Base-by-base conservation (phyloP, 768 basidiomycete genomes). In the Chalciporus sphaerocephalus region DNA sequence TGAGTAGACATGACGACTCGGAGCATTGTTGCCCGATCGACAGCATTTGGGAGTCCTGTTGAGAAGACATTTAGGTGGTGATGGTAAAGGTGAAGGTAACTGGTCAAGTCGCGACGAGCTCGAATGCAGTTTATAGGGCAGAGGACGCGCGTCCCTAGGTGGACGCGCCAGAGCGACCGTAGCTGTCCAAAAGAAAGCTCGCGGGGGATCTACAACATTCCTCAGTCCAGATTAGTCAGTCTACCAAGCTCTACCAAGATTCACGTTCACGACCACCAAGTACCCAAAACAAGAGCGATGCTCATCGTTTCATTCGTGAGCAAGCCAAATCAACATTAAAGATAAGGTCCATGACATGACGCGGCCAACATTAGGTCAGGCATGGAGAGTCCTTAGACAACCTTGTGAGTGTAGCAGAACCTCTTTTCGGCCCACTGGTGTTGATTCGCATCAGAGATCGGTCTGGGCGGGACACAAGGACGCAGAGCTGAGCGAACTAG, bases 361-460 rank as follows among this genome's bases (percentile, higher is more conserved):
- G 5, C 11, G 17, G 13, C 12, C 18, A 37, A 2, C 23, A 16
- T 18, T 39, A 89, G 85, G 71, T 88, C 53, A 72, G 87, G 42
- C 87, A 91, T 59, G 87, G 80, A 22, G 85, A 91, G 56, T 87
- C 87, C 7, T 79, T 75, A 25, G 87, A 90, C 53, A 91, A 91
- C 54, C 51, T 83, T 58, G 87, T 85, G 39, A 38, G 79, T 58
- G 13, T 28, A 28, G 27, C 27, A 28, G 20, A 27, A 20, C 27
- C 13, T 0, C 5, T 7, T 4, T n/a, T 3, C 4, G 24, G 8
- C 12, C 17, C 16, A 11, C 25, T 9, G 1, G 17, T 7, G n/a
- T 5, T 16, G 12, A 2, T 18, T 13, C 37, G 27, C 21, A 21
- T 8, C 43, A 79, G 78, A 69, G 58, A 51, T 52, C 63, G 21